phyloP scores from a whole-genome alignment of 768 basidiomycete species.

The Chalciporus piperatus region DNA sequence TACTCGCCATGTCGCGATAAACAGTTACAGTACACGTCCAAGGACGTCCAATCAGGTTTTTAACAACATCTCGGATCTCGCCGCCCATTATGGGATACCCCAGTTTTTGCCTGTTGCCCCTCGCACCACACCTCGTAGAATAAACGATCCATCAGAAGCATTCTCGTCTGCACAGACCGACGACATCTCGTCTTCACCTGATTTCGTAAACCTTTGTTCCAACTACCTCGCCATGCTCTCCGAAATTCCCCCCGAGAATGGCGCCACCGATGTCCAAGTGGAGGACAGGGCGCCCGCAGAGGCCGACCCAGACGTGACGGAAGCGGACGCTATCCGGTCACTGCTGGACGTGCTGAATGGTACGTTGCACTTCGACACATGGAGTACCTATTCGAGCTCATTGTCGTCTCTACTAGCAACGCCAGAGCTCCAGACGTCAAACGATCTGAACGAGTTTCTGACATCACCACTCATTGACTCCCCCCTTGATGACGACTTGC shows the following conservation, averaged over 20 bases:
- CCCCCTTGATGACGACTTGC: slow-evolving; percentile 44
- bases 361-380: slow-evolving; percentile 9
- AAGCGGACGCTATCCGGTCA: slow-evolving; percentile 34
- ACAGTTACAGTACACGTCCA: slow-evolving; percentile 51
- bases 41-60: slow-evolving; percentile 68
- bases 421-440: slow-evolving; percentile 37
- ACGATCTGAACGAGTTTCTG: slow-evolving; percentile 41
- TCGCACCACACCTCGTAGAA: slow-evolving; percentile 49
- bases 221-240: slow-evolving; percentile 72
- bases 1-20: slow-evolving; percentile 59
- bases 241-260: slow-evolving; percentile 42
- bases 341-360: slow-evolving; percentile 41
- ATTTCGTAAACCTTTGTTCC: slow-evolving; percentile 47
- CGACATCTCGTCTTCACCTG: slow-evolving; percentile 30
- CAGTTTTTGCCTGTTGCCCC: slow-evolving; percentile 67
- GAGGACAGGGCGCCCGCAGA: slow-evolving; percentile 26
- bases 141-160: slow-evolving; percentile 34
- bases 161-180: slow-evolving; percentile 24
- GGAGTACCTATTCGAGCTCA: neutral
- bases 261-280: slow-evolving; percentile 32
- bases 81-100: slow-evolving; percentile 79
- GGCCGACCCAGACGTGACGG: slow-evolving; percentile 19
- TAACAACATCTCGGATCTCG: slow-evolving; percentile 61
- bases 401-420: slow-evolving; percentile 22
- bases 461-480: slow-evolving; percentile 49